A percentile compares a stretch with the other conserved stretches of the same genome.
phyloP scores from a whole-genome alignment of 2,329 filamentous ascomycete genomes.

The Lachnum nothofagi region DNA sequence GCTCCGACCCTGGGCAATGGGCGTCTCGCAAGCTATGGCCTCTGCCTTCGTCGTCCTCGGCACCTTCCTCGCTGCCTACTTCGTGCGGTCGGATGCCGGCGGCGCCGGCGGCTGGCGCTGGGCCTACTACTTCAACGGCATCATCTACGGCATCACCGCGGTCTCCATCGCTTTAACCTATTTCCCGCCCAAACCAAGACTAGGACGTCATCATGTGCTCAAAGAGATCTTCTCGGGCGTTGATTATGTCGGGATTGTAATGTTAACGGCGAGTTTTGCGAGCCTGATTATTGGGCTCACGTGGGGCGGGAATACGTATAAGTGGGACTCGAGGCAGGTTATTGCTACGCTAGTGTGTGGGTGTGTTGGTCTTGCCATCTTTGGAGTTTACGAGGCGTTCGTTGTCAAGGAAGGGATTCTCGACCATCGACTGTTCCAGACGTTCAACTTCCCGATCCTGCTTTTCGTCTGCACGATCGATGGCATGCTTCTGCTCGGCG shows the following conservation, averaged over 20 bases:
- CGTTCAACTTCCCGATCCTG: constrained; percentile 19
- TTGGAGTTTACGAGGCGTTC: constrained; percentile 20
- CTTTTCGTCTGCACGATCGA: constrained; percentile 19
- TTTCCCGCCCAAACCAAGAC: constrained; percentile 14
- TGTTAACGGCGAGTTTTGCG: constrained; percentile 14
- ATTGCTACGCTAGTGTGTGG: constrained; percentile 49
- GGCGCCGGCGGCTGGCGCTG: constrained; percentile 18
- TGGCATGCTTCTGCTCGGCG: constrained; percentile 20
- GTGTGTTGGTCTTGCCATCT: constrained; percentile 14
- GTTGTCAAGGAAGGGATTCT: constrained; percentile 20
- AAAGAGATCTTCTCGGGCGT: constrained; percentile 9
- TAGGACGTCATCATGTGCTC: constrained; percentile 14
- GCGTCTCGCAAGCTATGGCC: constrained; percentile 15
- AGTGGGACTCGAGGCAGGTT: constrained; percentile 50
- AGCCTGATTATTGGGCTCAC: constrained; percentile 37
- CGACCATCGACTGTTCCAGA: constrained; percentile 20
- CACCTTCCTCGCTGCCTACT: constrained; percentile 14
- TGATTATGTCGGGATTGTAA: constrained; percentile 18
- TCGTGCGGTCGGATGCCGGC: constrained; percentile 15
- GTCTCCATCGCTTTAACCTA: constrained; percentile 14
- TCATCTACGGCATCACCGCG: constrained; percentile 15
- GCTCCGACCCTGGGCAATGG: constrained; percentile 18
- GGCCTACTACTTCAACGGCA: constrained; percentile 20
- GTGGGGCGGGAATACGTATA: constrained; percentile 53
- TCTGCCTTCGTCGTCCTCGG: constrained; percentile 19